A percentile compares a stretch with the other conserved stretches of the same genome.
Conservation (phyloP, 2,329 filamentous ascomycete species). For the Aspergillus proliferans region DNA sequence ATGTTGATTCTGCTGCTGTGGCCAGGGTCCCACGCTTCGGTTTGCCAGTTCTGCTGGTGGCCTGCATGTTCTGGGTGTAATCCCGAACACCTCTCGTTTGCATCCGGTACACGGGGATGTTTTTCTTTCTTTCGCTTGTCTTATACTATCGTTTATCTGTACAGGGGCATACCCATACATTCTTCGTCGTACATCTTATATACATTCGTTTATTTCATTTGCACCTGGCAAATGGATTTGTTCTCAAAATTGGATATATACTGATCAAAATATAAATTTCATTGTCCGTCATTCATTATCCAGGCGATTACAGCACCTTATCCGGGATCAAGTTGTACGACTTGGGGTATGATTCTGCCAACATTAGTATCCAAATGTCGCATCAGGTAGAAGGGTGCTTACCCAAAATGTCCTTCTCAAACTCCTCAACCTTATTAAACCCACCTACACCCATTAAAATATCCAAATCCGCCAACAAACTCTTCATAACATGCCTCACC, state of each 20-base stretch:
- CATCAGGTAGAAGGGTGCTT: constrained; percentile 4
- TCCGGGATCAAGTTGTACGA: constrained; percentile 35
- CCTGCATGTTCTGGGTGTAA: constrained; percentile 10
- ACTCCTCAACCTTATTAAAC: constrained; percentile 48
- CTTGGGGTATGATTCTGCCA: constrained; percentile 39
- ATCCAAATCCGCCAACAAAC: constrained; percentile 57
- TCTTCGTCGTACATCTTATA: not conserved
- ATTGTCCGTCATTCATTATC: no score
- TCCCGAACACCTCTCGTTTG: not conserved
- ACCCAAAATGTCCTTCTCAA: constrained; percentile 40
- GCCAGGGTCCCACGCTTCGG: constrained; percentile 5
- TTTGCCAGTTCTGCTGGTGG: constrained; percentile 11
- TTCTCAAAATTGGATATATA: not conserved
- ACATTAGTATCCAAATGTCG: not conserved
- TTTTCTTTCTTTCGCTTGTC: not conserved
- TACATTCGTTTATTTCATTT: constrained; percentile 4
- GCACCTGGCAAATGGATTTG: not conserved
- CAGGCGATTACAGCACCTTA: constrained; percentile 15
- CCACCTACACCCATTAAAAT: constrained; percentile 57
- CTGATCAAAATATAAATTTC: not conserved
- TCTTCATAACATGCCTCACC: constrained; percentile 57
- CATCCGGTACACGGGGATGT: not conserved
- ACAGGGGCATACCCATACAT: constrained; percentile 1
- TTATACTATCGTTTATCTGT: not conserved
- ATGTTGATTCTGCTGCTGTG: constrained; percentile 6